Percentiles rank a stretch among this genome's conserved stretches.
These are phyloP conservation scores for Acanthamoeba comandoni DNA, from an alignment of 208 protist genomes.

Conservation along the genomic window DNA sequence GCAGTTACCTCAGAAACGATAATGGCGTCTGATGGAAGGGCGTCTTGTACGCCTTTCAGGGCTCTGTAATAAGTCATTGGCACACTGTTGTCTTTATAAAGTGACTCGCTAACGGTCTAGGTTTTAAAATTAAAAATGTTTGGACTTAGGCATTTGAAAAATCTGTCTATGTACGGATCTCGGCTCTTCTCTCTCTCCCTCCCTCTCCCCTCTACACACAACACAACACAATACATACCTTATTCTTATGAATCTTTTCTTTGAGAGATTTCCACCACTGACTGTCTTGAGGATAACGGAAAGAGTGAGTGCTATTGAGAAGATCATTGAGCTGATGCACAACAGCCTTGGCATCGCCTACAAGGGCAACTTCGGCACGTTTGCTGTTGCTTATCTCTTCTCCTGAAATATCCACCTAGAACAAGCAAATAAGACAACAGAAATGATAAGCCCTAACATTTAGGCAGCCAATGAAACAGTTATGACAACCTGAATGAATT, in stretches of 20 bases:
- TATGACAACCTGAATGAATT: conserved; percentile 74
- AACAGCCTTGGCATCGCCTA: conserved; percentile 44
- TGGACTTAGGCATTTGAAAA: too few relatives aligned
- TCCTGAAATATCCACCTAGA: conserved; percentile 33
- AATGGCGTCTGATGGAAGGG: conserved; percentile 36
- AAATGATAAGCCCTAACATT: too few relatives aligned
- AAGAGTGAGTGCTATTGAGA: neutral
- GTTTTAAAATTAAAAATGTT: too few relatives aligned
- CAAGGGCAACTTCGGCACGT: conserved; percentile 7
- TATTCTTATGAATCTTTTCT: conserved; percentile 49
- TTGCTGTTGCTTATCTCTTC: conserved; percentile 55
- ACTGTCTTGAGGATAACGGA: neutral
- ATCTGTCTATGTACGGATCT: too few relatives aligned
- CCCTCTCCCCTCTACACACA: too few relatives aligned
- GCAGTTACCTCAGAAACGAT: conserved; percentile 63
- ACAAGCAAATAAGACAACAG: too few relatives aligned
- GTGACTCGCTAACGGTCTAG: conserved; percentile 20
- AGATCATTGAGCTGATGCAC: conserved; percentile 45
- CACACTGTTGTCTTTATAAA: conserved; percentile 19
- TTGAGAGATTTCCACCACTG: conserved; percentile 19
- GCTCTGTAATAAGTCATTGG: conserved; percentile 73
- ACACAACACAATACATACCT: too few relatives aligned
- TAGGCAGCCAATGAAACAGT: too few relatives aligned
- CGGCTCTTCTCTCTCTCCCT: too few relatives aligned
- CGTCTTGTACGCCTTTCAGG: conserved; percentile 50